These are phyloP conservation scores for Anaeramoeba flamelloides DNA, from an alignment of 78 protist genomes.

Conservation along the genomic window DNA sequence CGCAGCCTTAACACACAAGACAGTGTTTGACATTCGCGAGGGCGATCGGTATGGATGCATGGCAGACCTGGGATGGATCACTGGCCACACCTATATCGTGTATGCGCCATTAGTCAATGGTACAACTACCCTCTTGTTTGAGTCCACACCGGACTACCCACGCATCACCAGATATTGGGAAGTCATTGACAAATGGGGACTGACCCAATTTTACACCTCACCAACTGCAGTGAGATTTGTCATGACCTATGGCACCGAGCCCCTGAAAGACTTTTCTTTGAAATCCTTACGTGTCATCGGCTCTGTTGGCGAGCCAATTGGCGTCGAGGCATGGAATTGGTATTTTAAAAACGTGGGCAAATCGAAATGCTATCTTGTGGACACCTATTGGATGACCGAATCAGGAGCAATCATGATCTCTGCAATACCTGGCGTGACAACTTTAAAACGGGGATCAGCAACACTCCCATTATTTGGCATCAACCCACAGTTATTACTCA, in stretches of 20 bases:
- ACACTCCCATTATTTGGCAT: slow-evolving; percentile 83
- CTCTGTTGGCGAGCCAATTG: slow-evolving; percentile 34
- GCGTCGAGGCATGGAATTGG: slow-evolving; percentile 53
- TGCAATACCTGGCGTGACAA: slow-evolving; percentile 72
- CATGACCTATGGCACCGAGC: slow-evolving; percentile 38
- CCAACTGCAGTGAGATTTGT: slow-evolving; percentile 50
- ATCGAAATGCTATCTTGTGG: slow-evolving; percentile 36
- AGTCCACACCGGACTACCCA: too few relatives aligned
- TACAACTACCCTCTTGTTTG: slow-evolving; percentile 28
- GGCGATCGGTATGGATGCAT: slow-evolving; percentile 36
- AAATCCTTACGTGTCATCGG: slow-evolving; percentile 10
- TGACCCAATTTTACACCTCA: too few relatives aligned
- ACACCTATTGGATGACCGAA: slow-evolving; percentile 39
- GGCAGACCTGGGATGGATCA: slow-evolving; percentile 46
- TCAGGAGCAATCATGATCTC: slow-evolving; percentile 43
- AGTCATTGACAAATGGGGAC: too few relatives aligned
- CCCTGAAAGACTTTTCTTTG: slow-evolving; percentile 16
- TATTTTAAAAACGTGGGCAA: slow-evolving; percentile 62
- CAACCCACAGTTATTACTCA: slow-evolving; percentile 52
- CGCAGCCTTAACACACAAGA: slow-evolving; percentile 20
- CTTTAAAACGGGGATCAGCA: slow-evolving; percentile 75
- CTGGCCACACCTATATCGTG: slow-evolving; percentile 23
- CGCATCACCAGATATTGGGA: too few relatives aligned
- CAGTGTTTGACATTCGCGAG: slow-evolving; percentile 17
- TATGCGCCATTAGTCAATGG: slow-evolving; percentile 32